A percentile compares a stretch with the other conserved stretches of the same genome.
Evolutionary conservation across 2,329 filamentous ascomycete genomes (phyloP).

Genomic region (Clathrospora elynae): DNA sequence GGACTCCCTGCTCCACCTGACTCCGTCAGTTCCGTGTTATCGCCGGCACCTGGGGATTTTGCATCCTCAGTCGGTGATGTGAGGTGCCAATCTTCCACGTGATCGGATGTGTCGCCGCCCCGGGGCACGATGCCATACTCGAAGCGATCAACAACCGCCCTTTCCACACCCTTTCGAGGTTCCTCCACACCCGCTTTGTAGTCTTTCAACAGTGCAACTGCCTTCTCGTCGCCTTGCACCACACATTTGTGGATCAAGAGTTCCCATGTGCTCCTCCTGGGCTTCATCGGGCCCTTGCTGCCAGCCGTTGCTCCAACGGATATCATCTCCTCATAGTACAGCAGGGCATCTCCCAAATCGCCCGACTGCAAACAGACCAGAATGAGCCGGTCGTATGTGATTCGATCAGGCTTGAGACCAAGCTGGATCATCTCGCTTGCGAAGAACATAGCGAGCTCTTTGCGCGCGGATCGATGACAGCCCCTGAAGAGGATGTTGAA

Average conservation of each 20-base stretch:
- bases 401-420: slow-evolving; percentile 58
- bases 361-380: slow-evolving; percentile 56
- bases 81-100: too few species aligned
- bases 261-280: slow-evolving; percentile 27
- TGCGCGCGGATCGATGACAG: slow-evolving; percentile 52
- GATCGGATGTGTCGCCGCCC: too few species aligned
- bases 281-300: slow-evolving; percentile 12
- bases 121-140: slow-evolving; percentile 12
- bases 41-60: slow-evolving; percentile 3
- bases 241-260: slow-evolving; percentile 18
- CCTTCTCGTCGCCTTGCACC: slow-evolving; percentile 21
- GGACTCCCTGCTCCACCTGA: neutral
- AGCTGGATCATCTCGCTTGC: slow-evolving; percentile 66
- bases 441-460: slow-evolving; percentile 64
- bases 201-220: slow-evolving; percentile 25
- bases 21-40: slow-evolving; percentile 8
- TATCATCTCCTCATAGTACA: slow-evolving; percentile 59
- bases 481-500: slow-evolving; percentile 65
- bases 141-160: slow-evolving; percentile 21
- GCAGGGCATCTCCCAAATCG: slow-evolving; percentile 54
- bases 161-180: slow-evolving; percentile 18
- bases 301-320: slow-evolving; percentile 10
- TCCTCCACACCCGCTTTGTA: slow-evolving; percentile 20
- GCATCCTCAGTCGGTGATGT: neutral
- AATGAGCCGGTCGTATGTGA: slow-evolving; percentile 67